phyloP scores from a whole-genome alignment of 192 early-diverging fungal species.

The Coemansia sp. region DNA sequence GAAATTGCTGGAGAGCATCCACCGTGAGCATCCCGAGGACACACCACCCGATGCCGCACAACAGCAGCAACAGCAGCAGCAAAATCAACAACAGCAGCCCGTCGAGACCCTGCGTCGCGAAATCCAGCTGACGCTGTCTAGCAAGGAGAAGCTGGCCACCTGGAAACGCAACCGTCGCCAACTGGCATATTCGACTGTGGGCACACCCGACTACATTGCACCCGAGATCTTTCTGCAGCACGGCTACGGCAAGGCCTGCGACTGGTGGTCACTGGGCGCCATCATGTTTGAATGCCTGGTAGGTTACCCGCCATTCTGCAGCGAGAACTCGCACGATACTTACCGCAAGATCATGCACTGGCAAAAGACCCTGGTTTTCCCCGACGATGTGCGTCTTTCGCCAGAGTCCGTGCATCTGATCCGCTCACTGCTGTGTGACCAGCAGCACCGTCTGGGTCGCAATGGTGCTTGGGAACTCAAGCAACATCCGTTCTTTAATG shows the following conservation, averaged over 20 bases:
- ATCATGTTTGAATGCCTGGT: conserved; percentile 99
- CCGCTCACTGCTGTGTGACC: conserved; percentile 82
- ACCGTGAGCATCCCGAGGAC: conserved; percentile 52
- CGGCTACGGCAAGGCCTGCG: conserved; percentile 96
- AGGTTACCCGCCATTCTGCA: conserved; percentile 98
- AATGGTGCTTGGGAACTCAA: conserved; percentile 82
- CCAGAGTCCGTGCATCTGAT: conserved; percentile 92
- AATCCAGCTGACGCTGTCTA: conserved; percentile 89
- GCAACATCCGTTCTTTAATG: conserved; percentile 91
- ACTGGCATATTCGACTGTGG: conserved; percentile 96
- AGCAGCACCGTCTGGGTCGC: conserved; percentile 79
- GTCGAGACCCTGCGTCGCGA: conserved; percentile 59
- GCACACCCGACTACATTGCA: conserved; percentile 97
- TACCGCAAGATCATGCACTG: conserved; percentile 99
- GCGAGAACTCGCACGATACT: conserved; percentile 92
- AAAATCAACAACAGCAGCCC: conserved; percentile 30
- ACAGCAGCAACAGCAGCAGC: conserved; percentile 4
- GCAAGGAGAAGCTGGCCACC: conserved; percentile 93
- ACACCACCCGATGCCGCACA: conserved; percentile 22
- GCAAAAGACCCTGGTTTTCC: conserved; percentile 86
- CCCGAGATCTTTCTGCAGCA: conserved; percentile 93
- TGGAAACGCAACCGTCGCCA: conserved; percentile 97
- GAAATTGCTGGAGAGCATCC: conserved; percentile 66
- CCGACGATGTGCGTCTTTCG: conserved; percentile 89
- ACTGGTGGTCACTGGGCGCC: conserved; percentile 99